Evolutionary conservation across 2,329 filamentous ascomycete genomes (phyloP).

Genomic region (Nannizziopsis arthrosporioides): DNA sequence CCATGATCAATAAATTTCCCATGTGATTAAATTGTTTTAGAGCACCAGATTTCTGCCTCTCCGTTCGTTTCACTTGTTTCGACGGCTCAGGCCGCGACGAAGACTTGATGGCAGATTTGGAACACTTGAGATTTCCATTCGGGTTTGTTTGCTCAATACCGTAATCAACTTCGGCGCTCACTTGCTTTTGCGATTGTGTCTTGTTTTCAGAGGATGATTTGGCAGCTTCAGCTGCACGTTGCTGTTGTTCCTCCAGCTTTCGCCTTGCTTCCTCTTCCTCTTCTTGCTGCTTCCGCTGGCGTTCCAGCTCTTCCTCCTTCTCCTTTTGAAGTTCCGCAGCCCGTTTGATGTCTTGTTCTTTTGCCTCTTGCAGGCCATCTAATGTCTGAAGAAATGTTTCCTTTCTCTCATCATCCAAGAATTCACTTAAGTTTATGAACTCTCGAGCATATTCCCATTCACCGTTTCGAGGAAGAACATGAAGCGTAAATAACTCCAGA

Average conservation of each 20-base stretch:
- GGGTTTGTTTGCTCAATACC: conserved; percentile 50
- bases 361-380: conserved; percentile 72
- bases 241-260: conserved; percentile 24
- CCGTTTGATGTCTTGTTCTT: conserved; percentile 55
- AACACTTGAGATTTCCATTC: conserved; percentile 24
- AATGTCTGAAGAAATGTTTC: conserved; percentile 82
- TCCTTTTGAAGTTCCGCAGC: conserved; percentile 52
- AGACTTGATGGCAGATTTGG: conserved; percentile 23
- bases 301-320: conserved; percentile 44
- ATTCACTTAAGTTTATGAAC: conserved; percentile 75
- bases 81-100: conserved; percentile 19
- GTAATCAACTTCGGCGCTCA: conserved; percentile 56
- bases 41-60: conserved; percentile 24
- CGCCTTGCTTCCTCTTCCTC: conserved; percentile 27
- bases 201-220: conserved; percentile 27
- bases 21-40: conserved; percentile 33
- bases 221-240: conserved; percentile 19
- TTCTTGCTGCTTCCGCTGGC: conserved; percentile 39
- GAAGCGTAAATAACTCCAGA: conserved; percentile 86
- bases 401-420: conserved; percentile 82
- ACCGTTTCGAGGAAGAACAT: conserved; percentile 82
- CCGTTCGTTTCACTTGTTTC: conserved; percentile 31
- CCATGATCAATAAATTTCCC: conserved; percentile 37
- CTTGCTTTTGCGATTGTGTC: conserved; percentile 37
- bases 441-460: conserved; percentile 94